Evolutionary conservation across 352 stramenopile genomes (phyloP), one percentile per base, ranked within the genome.

Genomic region (Pythium sp.): DNA sequence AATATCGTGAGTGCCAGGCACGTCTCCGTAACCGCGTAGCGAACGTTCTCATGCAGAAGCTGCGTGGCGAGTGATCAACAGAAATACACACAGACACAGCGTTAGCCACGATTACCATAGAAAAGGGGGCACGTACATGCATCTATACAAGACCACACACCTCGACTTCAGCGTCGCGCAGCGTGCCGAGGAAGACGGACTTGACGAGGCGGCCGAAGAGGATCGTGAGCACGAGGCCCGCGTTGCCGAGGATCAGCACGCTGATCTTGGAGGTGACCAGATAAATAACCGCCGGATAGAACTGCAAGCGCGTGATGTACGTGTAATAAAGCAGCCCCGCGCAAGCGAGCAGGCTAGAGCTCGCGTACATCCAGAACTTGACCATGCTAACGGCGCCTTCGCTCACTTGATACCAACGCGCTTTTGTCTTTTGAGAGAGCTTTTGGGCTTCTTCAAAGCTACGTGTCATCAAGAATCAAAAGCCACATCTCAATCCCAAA

Each of bases 1-100:
- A 99, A 99, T 61, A 99, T 98, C 46, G 97, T 99, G 28, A 99
- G 87, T n/a, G 98, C 97, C 28, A 99, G 80, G 85, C 97, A 99
- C 26, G 97, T 99, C 85, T 99, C 98, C 6, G 97, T 99, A 65
- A 99, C 90, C 41, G 98, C 93, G 77, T 99, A 99, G 38, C 97
- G 94, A 49, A 98, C 93, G 76, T 98, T 98, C 66, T 99, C 97
- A 49, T 94, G 89, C 55, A 99, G 75, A 14, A 98, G 78, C 88
- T 99, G 83, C 6, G 51, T 12, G 9, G 12, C 8, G 6, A 9
- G 14, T 2, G 6, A 67, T 20, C 15, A 55, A 14, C 26, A 51
- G 24, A 51, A 20, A 36, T 2, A 36, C 3, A 22, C 3, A 36
- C 55, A 11, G 30, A 26, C 24, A 26, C 24, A 62, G 28, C 41